A percentile compares a stretch with the other conserved stretches of the same genome.
These are phyloP conservation scores for Populus pruinosa DNA, from an alignment of 345 rosid genomes.

Conservation along the genomic window DNA sequence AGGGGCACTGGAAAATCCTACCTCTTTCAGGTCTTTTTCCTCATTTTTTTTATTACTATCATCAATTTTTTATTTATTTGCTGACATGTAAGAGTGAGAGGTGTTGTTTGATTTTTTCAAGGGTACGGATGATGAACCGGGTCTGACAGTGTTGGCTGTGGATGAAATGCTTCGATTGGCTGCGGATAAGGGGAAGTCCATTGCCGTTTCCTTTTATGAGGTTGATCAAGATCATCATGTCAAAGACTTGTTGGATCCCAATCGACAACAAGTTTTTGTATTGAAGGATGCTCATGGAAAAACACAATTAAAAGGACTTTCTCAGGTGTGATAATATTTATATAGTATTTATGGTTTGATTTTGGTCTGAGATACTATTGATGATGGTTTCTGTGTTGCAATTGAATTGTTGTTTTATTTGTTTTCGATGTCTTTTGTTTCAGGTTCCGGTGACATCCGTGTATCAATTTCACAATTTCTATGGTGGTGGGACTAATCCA, in stretches of 20 bases:
- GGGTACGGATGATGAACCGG: slow-evolving; percentile 57
- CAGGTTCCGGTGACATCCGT: slow-evolving; percentile 56
- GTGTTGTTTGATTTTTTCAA: slow-evolving; percentile 15
- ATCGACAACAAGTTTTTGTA: slow-evolving; percentile 38
- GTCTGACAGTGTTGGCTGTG: slow-evolving; percentile 45
- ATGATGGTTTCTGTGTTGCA: not conserved
- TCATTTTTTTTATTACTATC: not conserved
- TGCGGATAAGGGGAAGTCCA: slow-evolving; percentile 29
- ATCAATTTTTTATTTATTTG: no score
- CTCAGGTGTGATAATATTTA: slow-evolving; percentile 46
- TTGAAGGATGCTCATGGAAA: slow-evolving; percentile 52
- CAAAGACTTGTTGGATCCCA: slow-evolving; percentile 48
- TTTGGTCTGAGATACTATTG: not conserved
- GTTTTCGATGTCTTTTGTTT: not conserved
- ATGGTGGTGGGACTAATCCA: slow-evolving; percentile 21
- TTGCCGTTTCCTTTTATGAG: slow-evolving; percentile 51
- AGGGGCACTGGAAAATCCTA: slow-evolving; percentile 60
- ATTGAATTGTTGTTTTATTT: not conserved
- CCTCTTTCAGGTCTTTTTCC: slow-evolving; percentile 47
- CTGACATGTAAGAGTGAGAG: no score
- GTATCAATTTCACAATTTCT: slow-evolving; percentile 48
- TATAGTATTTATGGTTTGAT: no score
- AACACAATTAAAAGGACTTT: slow-evolving; percentile 70
- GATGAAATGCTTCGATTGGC: slow-evolving; percentile 44
- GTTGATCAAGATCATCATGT: slow-evolving; percentile 49